Conservation (phyloP, 176 grass and related monocot genomes). For the Zoysia pacifica region DNA sequence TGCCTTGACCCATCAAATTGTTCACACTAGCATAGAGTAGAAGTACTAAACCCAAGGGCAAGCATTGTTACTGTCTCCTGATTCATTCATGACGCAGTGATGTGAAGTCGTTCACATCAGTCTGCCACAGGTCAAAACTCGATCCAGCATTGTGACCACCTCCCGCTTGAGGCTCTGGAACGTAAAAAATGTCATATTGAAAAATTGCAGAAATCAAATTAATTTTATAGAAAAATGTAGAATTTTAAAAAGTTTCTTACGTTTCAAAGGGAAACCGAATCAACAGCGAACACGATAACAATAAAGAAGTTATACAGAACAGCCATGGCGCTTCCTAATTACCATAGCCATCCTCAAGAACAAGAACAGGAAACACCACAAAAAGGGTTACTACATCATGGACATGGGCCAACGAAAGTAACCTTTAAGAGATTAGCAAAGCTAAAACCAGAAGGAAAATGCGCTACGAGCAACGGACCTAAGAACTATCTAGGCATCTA, state of each 20-base stretch:
- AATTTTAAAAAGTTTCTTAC: too few relatives aligned
- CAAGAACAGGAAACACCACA: too few relatives aligned
- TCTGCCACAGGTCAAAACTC: background rate
- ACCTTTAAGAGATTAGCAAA: background rate
- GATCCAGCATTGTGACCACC: too few relatives aligned
- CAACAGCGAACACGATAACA: background rate
- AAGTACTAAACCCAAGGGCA: too few relatives aligned
- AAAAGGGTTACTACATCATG: background rate
- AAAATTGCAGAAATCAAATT: too few relatives aligned
- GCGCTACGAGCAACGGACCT: background rate
- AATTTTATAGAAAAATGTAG: too few relatives aligned
- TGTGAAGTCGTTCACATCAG: background rate
- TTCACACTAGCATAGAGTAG: background rate
- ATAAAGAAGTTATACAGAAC: background rate
- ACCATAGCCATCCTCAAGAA: background rate
- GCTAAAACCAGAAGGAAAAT: background rate
- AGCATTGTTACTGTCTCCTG: background rate
- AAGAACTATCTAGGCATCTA: background rate
- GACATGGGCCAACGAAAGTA: background rate
- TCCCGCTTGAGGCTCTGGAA: too few relatives aligned
- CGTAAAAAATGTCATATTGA: too few relatives aligned
- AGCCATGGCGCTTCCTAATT: too few relatives aligned
- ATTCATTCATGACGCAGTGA: background rate
- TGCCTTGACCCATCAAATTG: background rate
- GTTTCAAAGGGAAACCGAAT: background rate